Base-by-base conservation (phyloP, 495 filamentous ascomycete genomes). In the Chaetomidium leptoderma region DNA sequence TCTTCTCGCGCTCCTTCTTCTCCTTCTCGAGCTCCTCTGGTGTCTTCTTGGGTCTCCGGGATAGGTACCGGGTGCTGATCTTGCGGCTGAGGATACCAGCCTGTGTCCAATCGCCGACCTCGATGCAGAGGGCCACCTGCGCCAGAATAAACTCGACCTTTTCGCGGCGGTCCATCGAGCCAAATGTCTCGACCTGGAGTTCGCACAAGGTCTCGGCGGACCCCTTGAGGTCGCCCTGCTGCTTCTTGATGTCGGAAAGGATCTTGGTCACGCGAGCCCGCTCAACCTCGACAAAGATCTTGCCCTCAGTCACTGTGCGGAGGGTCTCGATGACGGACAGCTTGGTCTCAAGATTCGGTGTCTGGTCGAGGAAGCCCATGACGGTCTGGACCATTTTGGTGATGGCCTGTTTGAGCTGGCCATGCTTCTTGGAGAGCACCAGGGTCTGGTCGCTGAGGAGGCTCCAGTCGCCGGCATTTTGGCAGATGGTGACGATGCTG, bases 281-380 rank as follows among this genome's bases (percentile, higher is more conserved):
- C 77, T 98, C 93, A 23, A 98, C 93, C 79, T 98, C 93, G 64
- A 98, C 92, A 65, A 97, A 98, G 66, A 98, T 97, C 89, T 98
- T 98, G 75, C 93, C 93, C 72, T 98, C 93, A 24, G 93, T 98
- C 59, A 98, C 92, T 30, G 93, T 97, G 58, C 93, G 85, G 64
- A 98, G 74, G 1, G 92, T 95, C 72, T 97, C 91, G 62, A 98
- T 97, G 39, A 95, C 84, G 16, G 89, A 86, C 44, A 98, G 78
- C 77, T 97, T 97, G 32, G 83, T 89, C 55, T 96, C 92, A 58
- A 87, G 59, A 57, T 79, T 87, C 36, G 92, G 90, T 32, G 82
- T 67, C 46, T 88, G 82, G 67, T 95, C 89, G 70, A 98, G 75
- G 71, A 96, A 97, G 44, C 75, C 79, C 90, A 98, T 95, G 53